Percentiles rank a stretch among this genome's conserved stretches.
Evolutionary conservation across 345 rosid genomes (phyloP).

Genomic region (Mercurialis annua): DNA sequence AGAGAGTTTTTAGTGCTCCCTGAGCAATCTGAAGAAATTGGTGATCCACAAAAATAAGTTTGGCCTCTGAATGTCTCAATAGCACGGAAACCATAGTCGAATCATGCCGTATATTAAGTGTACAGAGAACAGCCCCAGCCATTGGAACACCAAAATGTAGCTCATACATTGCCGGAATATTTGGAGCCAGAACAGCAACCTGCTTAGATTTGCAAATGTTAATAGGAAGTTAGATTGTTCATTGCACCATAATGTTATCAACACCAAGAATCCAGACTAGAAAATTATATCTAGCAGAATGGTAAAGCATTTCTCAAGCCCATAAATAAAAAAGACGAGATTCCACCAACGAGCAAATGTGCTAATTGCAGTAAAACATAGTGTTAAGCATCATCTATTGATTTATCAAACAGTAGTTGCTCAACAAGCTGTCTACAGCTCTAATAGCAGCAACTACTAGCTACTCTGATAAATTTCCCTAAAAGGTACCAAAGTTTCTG

Average conservation of each 20-base stretch:
- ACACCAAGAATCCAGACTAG: background rate
- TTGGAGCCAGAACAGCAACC: constrained; percentile 60
- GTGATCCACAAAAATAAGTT: constrained; percentile 47
- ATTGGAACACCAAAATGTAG: constrained; percentile 67
- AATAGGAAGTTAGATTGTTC: background rate
- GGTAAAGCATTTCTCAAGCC: background rate
- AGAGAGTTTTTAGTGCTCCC: constrained; percentile 47
- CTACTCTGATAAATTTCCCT: background rate
- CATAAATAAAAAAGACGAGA: background rate
- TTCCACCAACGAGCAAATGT: background rate
- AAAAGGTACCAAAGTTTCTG: background rate
- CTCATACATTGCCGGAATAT: constrained; percentile 60
- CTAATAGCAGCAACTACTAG: background rate
- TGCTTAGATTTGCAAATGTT: constrained; percentile 24
- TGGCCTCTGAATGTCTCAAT: constrained; percentile 56
- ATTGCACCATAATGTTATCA: background rate
- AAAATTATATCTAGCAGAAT: background rate
- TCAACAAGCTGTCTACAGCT: background rate
- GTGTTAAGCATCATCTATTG: background rate
- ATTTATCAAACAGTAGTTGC: background rate
- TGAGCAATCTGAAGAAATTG: constrained; percentile 38
- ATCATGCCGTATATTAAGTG: constrained; percentile 56
- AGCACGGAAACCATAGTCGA: constrained; percentile 42
- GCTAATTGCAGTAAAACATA: background rate
- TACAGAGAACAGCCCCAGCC: constrained; percentile 60